Percentiles rank a stretch among this genome's conserved stretches.
Evolutionary conservation across 2,329 filamentous ascomycete species (phyloP).

Genomic region (Chaetomiaceae sp.): DNA sequence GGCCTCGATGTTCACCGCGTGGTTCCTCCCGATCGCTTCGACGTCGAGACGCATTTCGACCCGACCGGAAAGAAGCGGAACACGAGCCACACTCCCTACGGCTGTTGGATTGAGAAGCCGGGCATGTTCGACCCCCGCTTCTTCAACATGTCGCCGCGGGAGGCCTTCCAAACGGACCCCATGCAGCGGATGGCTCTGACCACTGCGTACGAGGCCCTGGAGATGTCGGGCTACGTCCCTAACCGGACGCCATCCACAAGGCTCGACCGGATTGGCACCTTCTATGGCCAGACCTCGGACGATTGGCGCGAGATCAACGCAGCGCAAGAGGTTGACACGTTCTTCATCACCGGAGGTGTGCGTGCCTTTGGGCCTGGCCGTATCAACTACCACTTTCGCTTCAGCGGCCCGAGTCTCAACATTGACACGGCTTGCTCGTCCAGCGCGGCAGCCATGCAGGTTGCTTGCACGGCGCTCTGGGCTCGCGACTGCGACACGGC

Average conservation of each 20-base stretch:
- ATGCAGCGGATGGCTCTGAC: constrained; percentile 73
- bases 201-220: constrained; percentile 76
- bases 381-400: constrained; percentile 75
- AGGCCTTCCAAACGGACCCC: constrained; percentile 75
- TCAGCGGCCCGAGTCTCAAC: constrained; percentile 66
- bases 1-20: constrained; percentile 69
- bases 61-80: constrained; percentile 69
- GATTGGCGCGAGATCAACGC: constrained; percentile 75
- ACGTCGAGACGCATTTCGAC: constrained; percentile 66
- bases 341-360: constrained; percentile 43
- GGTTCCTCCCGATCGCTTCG: constrained; percentile 67
- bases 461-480: constrained; percentile 69
- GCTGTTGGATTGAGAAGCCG: constrained; percentile 70
- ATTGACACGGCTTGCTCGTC: constrained; percentile 78
- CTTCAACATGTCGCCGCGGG: constrained; percentile 82
- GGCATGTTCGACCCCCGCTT: constrained; percentile 77
- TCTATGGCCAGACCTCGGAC: constrained; percentile 71
- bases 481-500: constrained; percentile 76
- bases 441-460: constrained; percentile 65
- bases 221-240: constrained; percentile 74
- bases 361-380: constrained; percentile 48
- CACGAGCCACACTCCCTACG: constrained; percentile 71
- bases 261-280: constrained; percentile 60
- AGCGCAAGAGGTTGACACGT: constrained; percentile 63
- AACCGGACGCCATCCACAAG: constrained; percentile 69